phyloP scores from a whole-genome alignment of 306 rosid species.

The Acacia acuminata region DNA sequence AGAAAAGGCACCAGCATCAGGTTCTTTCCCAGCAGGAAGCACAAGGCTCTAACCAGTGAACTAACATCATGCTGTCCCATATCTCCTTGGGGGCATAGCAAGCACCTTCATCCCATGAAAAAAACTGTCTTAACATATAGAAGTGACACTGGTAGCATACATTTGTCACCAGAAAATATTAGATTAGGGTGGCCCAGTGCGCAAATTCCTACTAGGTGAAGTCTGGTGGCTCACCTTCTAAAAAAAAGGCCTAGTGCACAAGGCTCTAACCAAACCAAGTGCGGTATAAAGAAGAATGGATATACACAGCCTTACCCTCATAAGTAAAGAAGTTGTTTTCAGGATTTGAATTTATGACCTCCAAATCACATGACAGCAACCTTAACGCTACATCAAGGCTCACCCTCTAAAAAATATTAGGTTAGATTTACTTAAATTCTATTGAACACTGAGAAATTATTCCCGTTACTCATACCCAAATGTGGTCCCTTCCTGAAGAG shows the following conservation, averaged over 20 bases:
- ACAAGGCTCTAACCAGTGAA: slow-evolving; percentile 99
- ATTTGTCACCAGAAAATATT: slow-evolving; percentile 9
- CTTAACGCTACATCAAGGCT: slow-evolving; percentile 11
- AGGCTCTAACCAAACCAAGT: too few relatives aligned
- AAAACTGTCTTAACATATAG: slow-evolving; percentile 73
- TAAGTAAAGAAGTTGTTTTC: too few relatives aligned
- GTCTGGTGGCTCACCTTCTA: too few relatives aligned
- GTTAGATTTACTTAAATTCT: slow-evolving; percentile 16
- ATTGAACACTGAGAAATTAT: slow-evolving; percentile 22
- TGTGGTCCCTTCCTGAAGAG: slow-evolving; percentile 92
- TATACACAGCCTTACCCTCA: too few relatives aligned
- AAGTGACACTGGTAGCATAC: slow-evolving; percentile 43
- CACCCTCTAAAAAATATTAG: not conserved
- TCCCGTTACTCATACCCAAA: slow-evolving; percentile 68
- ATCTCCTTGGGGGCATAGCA: slow-evolving; percentile 99
- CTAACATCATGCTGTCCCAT: slow-evolving; percentile 98
- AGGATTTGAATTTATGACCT: too few relatives aligned
- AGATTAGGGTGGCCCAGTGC: not conserved
- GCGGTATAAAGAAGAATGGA: too few relatives aligned
- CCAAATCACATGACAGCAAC: not conserved
- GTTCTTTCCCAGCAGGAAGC: slow-evolving; percentile 97
- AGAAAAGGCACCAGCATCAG: slow-evolving; percentile 55
- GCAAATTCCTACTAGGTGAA: too few relatives aligned
- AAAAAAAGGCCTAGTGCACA: too few relatives aligned
- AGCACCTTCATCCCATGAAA: slow-evolving; percentile 99